phyloP scores from a whole-genome alignment of 106 monocot genomes.

The Narthecium ossifragum region DNA sequence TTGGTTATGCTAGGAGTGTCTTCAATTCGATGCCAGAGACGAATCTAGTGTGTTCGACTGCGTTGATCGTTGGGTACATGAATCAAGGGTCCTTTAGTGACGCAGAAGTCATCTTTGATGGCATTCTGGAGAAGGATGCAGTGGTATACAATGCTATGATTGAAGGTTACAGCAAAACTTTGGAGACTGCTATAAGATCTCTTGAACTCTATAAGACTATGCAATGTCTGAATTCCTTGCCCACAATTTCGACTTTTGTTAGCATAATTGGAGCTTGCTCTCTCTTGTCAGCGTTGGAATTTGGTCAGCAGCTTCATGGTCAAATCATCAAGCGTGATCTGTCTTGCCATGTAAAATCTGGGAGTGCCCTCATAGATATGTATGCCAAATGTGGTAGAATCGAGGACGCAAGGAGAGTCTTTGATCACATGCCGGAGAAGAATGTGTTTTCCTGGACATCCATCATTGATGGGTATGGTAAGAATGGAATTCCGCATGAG shows the following conservation, averaged over 20 bases:
- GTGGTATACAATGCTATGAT: constrained; percentile 95
- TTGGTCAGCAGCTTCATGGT: constrained; percentile 74
- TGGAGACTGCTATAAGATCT: constrained; percentile 40
- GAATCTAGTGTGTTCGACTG: constrained; percentile 61
- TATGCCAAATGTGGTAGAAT: constrained; percentile 74
- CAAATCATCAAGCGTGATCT: constrained; percentile 47
- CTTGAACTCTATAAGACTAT: constrained; percentile 63
- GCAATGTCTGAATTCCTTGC: constrained; percentile 27
- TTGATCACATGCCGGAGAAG: constrained; percentile 52
- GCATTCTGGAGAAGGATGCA: constrained; percentile 41
- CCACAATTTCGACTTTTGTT: constrained; percentile 64
- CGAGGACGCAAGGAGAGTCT: constrained; percentile 54
- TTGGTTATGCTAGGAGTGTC: constrained; percentile 48
- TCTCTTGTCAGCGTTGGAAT: constrained; percentile 48
- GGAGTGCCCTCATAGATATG: constrained; percentile 83
- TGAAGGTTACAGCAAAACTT: constrained; percentile 69
- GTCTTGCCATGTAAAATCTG: constrained; percentile 51
- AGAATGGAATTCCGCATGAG: constrained; percentile 61
- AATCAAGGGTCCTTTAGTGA: constrained; percentile 35
- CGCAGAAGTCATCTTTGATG: constrained; percentile 63
- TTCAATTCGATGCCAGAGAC: constrained; percentile 33
- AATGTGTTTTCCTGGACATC: constrained; percentile 93
- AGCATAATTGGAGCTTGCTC: constrained; percentile 89
- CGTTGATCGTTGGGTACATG: constrained; percentile 84
- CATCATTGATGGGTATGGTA: constrained; percentile 97